Percentiles rank a stretch among this genome's conserved stretches.
These are phyloP conservation scores for Yarrowia sp. DNA, from an alignment of 805 yeast genomes.

Conservation along the genomic window DNA sequence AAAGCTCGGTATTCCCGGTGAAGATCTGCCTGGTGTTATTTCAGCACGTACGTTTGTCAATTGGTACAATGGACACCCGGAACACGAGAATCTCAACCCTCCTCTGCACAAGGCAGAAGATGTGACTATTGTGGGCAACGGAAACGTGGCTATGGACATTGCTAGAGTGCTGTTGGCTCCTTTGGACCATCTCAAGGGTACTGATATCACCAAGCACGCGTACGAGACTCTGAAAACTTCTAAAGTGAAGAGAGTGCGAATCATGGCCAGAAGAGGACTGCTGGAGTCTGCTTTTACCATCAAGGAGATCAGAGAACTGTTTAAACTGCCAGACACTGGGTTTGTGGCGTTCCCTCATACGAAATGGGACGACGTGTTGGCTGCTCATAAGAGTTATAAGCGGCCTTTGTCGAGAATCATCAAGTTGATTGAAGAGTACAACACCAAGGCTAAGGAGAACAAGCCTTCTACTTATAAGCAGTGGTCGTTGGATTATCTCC, in stretches of 20 bases:
- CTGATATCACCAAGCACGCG: conserved; percentile 73
- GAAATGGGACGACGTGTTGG: conserved; percentile 17
- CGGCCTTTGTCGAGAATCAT: conserved; percentile 27
- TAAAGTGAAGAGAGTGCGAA: conserved; percentile 59
- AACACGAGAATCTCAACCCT: conserved; percentile 48
- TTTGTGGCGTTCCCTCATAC: not conserved
- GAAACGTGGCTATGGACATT: conserved; percentile 92
- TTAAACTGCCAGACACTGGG: conserved; percentile 43
- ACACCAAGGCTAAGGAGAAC: conserved; percentile 17
- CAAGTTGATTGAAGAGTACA: conserved; percentile 32
- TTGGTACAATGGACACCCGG: conserved; percentile 95
- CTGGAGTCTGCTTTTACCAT: conserved; percentile 82
- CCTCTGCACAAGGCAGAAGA: conserved; percentile 59
- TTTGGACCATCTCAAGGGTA: conserved; percentile 53
- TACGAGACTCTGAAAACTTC: conserved; percentile 51
- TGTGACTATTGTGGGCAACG: conserved; percentile 90
- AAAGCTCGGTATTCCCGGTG: conserved; percentile 57
- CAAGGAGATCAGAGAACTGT: conserved; percentile 83
- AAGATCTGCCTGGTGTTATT: conserved; percentile 58
- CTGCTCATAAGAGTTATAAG: conserved; percentile 23
- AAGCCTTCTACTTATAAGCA: conserved; percentile 33
- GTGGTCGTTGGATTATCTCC: conserved; percentile 72
- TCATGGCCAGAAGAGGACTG: conserved; percentile 85
- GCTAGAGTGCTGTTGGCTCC: conserved; percentile 74
- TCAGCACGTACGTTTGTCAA: conserved; percentile 86